phyloP scores from a whole-genome alignment of 169 alveolate species.

The Cryptosporidium viatorum region DNA sequence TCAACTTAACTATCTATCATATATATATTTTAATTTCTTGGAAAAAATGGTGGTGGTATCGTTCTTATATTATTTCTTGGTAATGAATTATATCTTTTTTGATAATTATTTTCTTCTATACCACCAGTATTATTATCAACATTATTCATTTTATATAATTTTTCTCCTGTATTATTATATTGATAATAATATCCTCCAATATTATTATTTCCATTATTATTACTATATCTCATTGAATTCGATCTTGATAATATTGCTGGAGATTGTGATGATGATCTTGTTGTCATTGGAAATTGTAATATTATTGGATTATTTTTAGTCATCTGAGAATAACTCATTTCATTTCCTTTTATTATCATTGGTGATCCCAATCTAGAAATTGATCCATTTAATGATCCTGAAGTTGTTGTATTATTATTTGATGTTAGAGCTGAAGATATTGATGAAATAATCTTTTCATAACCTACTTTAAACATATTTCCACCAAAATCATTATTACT shows the following conservation, averaged over 20 bases:
- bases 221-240: conserved; percentile 30
- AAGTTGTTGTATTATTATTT: background rate
- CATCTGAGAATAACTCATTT: conserved; percentile 3
- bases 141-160: background rate
- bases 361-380: background rate
- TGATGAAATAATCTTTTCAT: background rate
- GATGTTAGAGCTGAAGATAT: background rate
- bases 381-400: background rate
- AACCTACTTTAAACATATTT: background rate
- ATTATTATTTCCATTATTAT: background rate
- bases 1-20: background rate
- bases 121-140: background rate
- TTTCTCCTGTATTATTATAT: conserved; percentile 12
- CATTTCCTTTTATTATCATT: background rate
- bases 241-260: conserved; percentile 52
- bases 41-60: conserved; percentile 71
- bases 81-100: conserved; percentile 37
- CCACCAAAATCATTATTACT: background rate
- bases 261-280: background rate
- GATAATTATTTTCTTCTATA: background rate
- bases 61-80: conserved; percentile 58
- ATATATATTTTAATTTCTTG: conserved; percentile 56
- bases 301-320: conserved; percentile 8
- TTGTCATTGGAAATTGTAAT: background rate
- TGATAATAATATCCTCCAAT: conserved; percentile 35